phyloP scores from a whole-genome alignment of 768 basidiomycete species.

The Mycena alexandri region DNA sequence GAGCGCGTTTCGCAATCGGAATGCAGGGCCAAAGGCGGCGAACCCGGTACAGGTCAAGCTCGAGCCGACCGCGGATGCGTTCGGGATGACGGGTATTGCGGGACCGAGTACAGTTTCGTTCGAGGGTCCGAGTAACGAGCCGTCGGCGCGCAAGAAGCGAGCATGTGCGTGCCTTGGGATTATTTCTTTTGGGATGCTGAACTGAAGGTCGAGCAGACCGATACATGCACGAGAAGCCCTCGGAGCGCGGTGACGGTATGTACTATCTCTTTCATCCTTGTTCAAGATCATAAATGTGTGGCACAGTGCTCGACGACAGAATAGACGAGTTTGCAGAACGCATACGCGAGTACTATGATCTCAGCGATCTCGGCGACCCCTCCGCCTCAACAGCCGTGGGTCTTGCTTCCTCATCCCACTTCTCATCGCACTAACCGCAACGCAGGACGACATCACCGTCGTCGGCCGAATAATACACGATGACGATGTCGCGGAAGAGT shows the following conservation, averaged over 20 bases:
- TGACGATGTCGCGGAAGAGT: conserved; percentile 65
- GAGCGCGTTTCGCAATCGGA: conserved; percentile 39
- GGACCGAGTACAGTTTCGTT: conserved; percentile 51
- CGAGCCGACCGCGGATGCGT: conserved; percentile 47
- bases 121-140: conserved; percentile 54
- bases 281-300: conserved; percentile 5
- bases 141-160: conserved; percentile 57
- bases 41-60: conserved; percentile 49
- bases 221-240: conserved; percentile 95
- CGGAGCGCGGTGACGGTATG: conserved; percentile 85
- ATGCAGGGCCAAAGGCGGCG: conserved; percentile 42
- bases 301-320: conserved; percentile 81
- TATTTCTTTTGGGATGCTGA: background rate
- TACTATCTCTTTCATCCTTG: conserved; percentile 4
- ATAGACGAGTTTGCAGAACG: conserved; percentile 90
- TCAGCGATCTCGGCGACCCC: conserved; percentile 85
- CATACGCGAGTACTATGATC: conserved; percentile 75
- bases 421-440: conserved; percentile 11
- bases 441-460: conserved; percentile 72
- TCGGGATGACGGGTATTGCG: conserved; percentile 38
- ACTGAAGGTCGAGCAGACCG: conserved; percentile 62
- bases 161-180: conserved; percentile 62
- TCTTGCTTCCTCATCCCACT: conserved; percentile 19
- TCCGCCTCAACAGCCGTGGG: conserved; percentile 58
- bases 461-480: conserved; percentile 84